Base-by-base conservation (phyloP, 352 stramenopile species). In the Pythium folliculosum region DNA sequence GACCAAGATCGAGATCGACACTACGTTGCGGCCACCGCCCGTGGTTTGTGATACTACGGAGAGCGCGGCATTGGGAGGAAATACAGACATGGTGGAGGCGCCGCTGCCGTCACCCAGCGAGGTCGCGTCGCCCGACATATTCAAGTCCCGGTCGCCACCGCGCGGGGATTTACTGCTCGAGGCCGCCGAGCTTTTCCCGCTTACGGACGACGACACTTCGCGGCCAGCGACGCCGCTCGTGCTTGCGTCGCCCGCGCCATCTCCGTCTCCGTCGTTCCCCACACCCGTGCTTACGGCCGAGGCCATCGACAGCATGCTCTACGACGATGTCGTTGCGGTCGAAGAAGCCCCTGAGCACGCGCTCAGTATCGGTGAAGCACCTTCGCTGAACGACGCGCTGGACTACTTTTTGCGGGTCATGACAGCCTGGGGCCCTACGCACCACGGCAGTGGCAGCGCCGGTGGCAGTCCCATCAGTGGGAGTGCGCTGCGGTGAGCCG, bases 371-470 rank as follows among this genome's bases (percentile, higher is more conserved):
- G 57, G 57, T 27, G 63, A 59, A 1, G 54, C 63, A 10, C 69
- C 55, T 27, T 64, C 72, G 23, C 23, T 78, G n/a, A 69, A 78
- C 35, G 69, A 76, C n/a, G 72, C 72, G 12, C 60, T 78, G 16
- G 69, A 78, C 53, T 78, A 69, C 37, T 73, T 76, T 55, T 67
- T 77, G 51, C 51, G 52, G 44, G 30, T 67, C 30, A 63, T 67
- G 52, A 21, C 21, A 3, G 51, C 51, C 23, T 68, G 58, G 58
- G 47, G 25, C 35, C 54, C 57, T 2, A 10, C 16, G 19, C 43
- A 49, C 27, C 27, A 32, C 27, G 27, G 27, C 27, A 22, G 43
- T 9, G 6, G 14, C 43, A 19, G 38, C 43, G 16, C 6, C 43
- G 43, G 37, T 7, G 37, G 4, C 14, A 49, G 43, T 13, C 43